A percentile compares a stretch with the other conserved stretches of the same genome.
Conservation (phyloP, 2,329 filamentous ascomycete genomes). For the Scorias spongiosa region DNA sequence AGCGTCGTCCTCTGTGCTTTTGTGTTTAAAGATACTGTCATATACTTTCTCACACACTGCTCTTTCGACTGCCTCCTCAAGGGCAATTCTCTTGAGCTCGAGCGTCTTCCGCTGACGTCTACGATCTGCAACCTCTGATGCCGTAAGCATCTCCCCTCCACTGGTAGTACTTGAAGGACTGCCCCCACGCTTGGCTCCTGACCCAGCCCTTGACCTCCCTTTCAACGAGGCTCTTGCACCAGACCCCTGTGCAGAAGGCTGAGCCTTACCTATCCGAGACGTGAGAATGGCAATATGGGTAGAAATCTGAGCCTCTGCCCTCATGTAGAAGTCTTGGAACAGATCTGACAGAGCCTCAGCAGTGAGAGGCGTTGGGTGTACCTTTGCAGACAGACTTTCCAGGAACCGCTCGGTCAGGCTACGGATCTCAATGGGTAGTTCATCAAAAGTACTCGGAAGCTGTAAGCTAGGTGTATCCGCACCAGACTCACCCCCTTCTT, state of each 20-base stretch:
- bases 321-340: conserved; percentile 87
- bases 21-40: conserved; percentile 76
- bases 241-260: conserved; percentile 42
- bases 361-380: conserved; percentile 67
- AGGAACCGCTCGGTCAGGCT: conserved; percentile 87
- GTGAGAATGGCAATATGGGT: conserved; percentile 75
- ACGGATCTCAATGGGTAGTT: conserved; percentile 85
- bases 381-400: conserved; percentile 73
- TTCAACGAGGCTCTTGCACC: conserved; percentile 15
- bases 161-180: conserved; percentile 27
- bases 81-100: conserved; percentile 57
- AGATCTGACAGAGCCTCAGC: conserved; percentile 70
- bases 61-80: conserved; percentile 87
- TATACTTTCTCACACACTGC: conserved; percentile 44
- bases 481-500: conserved; percentile 12
- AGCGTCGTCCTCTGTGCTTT: conserved; percentile 83
- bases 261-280: conserved; percentile 55
- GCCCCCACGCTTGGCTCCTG: conserved; percentile 20
- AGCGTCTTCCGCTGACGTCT: conserved; percentile 64
- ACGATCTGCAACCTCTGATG: conserved; percentile 65
- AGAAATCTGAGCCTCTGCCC: conserved; percentile 65
- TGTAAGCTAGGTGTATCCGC: conserved; percentile 20
- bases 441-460: conserved; percentile 57
- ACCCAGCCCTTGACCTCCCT: conserved; percentile 25
- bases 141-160: conserved; percentile 60